Percentiles rank a stretch among this genome's conserved stretches.
phyloP scores from a whole-genome alignment of 345 rosid genomes.

The Gossypioides kirkii region DNA sequence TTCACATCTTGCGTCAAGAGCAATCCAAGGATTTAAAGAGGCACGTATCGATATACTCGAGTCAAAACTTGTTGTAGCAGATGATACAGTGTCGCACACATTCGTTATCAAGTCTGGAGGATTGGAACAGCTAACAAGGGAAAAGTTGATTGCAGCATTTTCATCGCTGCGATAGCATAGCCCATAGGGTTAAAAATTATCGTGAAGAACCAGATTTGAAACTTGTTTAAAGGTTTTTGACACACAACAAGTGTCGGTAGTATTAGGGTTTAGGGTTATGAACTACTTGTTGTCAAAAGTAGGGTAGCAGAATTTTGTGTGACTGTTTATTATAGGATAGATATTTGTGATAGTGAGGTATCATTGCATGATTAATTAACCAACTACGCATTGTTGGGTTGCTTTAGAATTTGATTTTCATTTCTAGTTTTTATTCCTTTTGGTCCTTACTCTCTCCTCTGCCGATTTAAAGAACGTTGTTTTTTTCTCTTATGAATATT shows the following conservation, averaged over 20 bases:
- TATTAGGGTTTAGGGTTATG: too few species aligned
- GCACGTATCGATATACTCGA: conserved; percentile 56
- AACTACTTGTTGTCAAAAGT: too few species aligned
- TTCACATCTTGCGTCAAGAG: too few species aligned
- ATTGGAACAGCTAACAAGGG: conserved; percentile 72
- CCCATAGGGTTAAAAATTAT: conserved; percentile 31
- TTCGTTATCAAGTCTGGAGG: conserved; percentile 73
- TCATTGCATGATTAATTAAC: too few species aligned
- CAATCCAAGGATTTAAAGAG: conserved; percentile 64
- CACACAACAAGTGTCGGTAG: conserved; percentile 27
- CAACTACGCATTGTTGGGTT: too few species aligned
- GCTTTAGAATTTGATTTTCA: too few species aligned
- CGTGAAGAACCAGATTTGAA: conserved; percentile 33
- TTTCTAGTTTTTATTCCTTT: too few species aligned
- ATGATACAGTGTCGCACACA: conserved; percentile 59
- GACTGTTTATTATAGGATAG: too few species aligned
- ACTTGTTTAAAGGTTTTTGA: conserved; percentile 43
- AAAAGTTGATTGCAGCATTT: conserved; percentile 70
- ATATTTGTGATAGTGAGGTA: too few species aligned
- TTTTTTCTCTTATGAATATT: too few species aligned
- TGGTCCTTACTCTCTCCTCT: too few species aligned
- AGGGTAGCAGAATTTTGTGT: conserved; percentile 40
- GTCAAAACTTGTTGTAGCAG: conserved; percentile 56
- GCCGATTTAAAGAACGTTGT: too few species aligned
- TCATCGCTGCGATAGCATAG: conserved; percentile 48